Base-by-base conservation (phyloP, 2,329 filamentous ascomycete genomes). In the Xylariaceae sp. region DNA sequence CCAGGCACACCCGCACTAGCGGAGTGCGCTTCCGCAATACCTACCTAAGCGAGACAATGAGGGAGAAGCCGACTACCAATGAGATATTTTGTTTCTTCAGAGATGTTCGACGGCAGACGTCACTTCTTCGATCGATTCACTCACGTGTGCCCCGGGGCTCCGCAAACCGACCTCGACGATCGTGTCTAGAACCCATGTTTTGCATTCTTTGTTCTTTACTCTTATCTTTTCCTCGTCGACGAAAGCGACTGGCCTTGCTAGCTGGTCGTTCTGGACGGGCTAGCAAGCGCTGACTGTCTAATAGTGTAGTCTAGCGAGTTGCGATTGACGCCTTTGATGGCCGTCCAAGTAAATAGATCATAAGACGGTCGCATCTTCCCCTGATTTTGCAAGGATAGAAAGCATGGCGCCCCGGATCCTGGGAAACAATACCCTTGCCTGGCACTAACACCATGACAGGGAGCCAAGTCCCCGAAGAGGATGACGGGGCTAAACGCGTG, bases 1-100 rank as follows among this genome's bases (percentile, higher is more conserved):
- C 30, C 59, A 56, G 60, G 45, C 42, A 56, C 51, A 60, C 63
- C 48, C 63, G 60, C 61, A 61, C 63, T 61, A 63, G 55, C 63
- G 63, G 63, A 61, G 59, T 34, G 30, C 44, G 47, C 56, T 65
- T 51, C 63, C 63, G 63, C 58, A 15, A 45, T n/a, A 42, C 23
- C 56, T 45, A 45, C 23, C 56, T 53, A 61, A 63, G 61, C 61
- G 61, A 63, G 10, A 56, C 35, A 37, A 52, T 42, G 44, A 15
- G 47, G 9, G 15, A 7, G 15, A 8, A 30, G 39, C 50, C 23
- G 6, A 42, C 37, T 42, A 42, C 37, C 37, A 42, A 4, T 42
- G 9, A 42, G 11, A 13, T 42, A 42, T 13, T 60, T 8, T 30
- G 15, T 11, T 57, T 7, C 23, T 56, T 23, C 18, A n/a, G 3